Conservation (phyloP, 2,329 filamentous ascomycete genomes). For the Pseudocercospora fuligena region DNA sequence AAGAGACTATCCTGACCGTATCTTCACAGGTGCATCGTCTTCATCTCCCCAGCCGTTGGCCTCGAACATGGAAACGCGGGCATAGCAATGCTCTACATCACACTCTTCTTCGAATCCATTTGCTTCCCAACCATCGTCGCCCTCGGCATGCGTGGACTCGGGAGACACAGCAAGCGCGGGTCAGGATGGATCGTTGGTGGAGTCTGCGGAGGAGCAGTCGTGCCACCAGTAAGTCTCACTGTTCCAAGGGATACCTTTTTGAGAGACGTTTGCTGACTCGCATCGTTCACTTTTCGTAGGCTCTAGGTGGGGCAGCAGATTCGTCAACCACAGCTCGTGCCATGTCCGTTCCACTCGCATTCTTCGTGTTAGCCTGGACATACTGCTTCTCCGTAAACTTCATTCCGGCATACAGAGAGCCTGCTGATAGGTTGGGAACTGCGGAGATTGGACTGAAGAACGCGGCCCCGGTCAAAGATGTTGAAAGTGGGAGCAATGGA, state of each 20-base stretch:
- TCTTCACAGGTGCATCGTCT: constrained; percentile 53
- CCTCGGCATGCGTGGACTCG: constrained; percentile 75
- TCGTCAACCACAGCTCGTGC: constrained; percentile 43
- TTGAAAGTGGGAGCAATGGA: constrained; percentile 32
- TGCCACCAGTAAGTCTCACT: constrained; percentile 59
- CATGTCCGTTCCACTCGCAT: constrained; percentile 45
- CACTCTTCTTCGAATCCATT: constrained; percentile 81
- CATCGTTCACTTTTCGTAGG: constrained; percentile 21
- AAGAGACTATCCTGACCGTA: background rate
- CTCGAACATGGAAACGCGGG: constrained; percentile 54
- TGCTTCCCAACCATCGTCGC: constrained; percentile 83
- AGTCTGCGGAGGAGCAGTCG: constrained; percentile 71
- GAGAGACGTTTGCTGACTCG: background rate
- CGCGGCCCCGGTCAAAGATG: constrained; percentile 30
- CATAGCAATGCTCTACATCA: constrained; percentile 64
- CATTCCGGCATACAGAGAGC: constrained; percentile 64
- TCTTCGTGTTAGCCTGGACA: constrained; percentile 53
- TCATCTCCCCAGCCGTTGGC: constrained; percentile 59
- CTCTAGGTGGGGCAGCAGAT: constrained; percentile 72
- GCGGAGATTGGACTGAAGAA: constrained; percentile 16
- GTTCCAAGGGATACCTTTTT: background rate
- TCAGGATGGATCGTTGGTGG: constrained; percentile 74
- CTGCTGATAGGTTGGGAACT: constrained; percentile 62
- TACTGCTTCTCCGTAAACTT: constrained; percentile 64
- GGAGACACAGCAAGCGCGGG: constrained; percentile 76